These are phyloP conservation scores for Alternaria infectoria DNA, from an alignment of 2,329 filamentous ascomycete genomes.

Conservation along the genomic window DNA sequence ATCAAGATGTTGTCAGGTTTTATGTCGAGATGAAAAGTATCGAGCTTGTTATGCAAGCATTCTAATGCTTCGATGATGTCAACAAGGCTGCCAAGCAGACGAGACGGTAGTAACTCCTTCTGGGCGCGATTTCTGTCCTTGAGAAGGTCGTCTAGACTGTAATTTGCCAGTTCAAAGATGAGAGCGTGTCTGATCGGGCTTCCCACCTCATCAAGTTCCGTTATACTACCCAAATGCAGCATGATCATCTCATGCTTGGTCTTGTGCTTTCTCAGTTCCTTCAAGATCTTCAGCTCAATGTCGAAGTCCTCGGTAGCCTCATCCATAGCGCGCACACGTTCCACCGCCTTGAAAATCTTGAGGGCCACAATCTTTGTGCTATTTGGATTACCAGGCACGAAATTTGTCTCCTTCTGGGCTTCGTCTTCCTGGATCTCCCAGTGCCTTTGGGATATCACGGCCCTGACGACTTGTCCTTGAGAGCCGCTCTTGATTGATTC, in stretches of 20 bases:
- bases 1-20: neutral
- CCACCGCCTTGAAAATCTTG: neutral
- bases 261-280: neutral
- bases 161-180: neutral
- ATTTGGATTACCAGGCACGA: neutral
- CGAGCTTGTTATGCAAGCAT: neutral
- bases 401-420: accelerated
- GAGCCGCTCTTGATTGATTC: neutral
- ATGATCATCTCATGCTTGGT: neutral
- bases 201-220: neutral
- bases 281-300: neutral
- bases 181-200: neutral
- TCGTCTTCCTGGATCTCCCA: neutral
- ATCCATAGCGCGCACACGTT: neutral
- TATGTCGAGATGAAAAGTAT: neutral
- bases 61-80: neutral
- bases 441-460: neutral
- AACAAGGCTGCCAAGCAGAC: neutral
- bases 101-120: too few species aligned
- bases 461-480: neutral
- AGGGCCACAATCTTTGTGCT: neutral
- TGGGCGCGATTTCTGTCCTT: too few species aligned
- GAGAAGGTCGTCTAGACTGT: too few species aligned
- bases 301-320: neutral
- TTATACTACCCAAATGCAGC: neutral